These are phyloP conservation scores for Linnemannia exigua DNA, from an alignment of 192 early-diverging fungal genomes.

Conservation along the genomic window DNA sequence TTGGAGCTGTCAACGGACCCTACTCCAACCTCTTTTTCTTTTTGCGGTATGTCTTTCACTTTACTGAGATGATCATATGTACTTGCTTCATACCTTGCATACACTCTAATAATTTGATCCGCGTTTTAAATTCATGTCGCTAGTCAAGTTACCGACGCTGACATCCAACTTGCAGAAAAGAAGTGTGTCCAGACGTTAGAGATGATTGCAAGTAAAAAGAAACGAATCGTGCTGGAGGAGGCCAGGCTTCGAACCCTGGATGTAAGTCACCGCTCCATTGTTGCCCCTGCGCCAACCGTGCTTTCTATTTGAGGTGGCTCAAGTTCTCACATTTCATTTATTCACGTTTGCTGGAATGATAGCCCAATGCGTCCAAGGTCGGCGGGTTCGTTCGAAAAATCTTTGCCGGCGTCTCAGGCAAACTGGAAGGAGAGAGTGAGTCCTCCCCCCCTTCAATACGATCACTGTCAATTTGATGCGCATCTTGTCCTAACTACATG, in stretches of 20 bases:
- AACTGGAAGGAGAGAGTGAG: slow-evolving; percentile 33
- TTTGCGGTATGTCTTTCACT: slow-evolving; percentile 71
- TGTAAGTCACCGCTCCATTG: not conserved
- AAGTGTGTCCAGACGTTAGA: slow-evolving; percentile 78
- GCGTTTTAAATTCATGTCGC: not conserved
- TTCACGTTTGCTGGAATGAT: not conserved
- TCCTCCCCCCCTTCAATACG: not conserved
- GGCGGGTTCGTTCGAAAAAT: slow-evolving; percentile 71
- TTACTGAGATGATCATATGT: too few species aligned
- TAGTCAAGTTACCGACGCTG: slow-evolving; percentile 62
- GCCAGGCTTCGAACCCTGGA: slow-evolving; percentile 22
- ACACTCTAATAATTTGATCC: not conserved
- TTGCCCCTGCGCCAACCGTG: not conserved
- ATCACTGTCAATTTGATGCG: not conserved
- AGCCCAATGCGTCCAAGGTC: slow-evolving; percentile 57
- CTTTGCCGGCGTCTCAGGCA: slow-evolving; percentile 58
- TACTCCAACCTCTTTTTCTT: slow-evolving; percentile 90
- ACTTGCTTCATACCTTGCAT: too few species aligned
- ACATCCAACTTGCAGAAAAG: slow-evolving; percentile 72
- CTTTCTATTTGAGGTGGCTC: too few species aligned
- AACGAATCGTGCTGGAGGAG: slow-evolving; percentile 62
- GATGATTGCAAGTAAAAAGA: slow-evolving; percentile 77
- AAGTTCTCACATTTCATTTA: not conserved
- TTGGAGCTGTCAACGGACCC: slow-evolving; percentile 94
- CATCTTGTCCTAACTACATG: not conserved